Conservation (phyloP, 208 protist genomes). For the Kentomonas sorsogonicus region DNA sequence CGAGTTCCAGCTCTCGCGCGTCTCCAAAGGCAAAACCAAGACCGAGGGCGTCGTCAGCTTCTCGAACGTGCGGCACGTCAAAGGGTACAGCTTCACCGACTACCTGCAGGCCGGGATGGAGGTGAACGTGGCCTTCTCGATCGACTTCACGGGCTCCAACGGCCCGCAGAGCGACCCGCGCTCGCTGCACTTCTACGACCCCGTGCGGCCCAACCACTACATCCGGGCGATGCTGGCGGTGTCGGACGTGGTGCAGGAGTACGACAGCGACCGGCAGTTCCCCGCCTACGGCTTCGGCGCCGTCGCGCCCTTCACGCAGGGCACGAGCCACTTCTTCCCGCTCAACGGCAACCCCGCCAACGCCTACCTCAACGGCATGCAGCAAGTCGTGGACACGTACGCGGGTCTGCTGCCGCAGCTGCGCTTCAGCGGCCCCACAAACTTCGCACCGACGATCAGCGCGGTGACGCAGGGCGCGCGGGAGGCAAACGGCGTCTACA, state of each 20-base stretch:
- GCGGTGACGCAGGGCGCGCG: constrained; percentile 20
- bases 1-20: constrained; percentile 10
- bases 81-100: constrained; percentile 42
- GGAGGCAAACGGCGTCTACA: constrained; percentile 44
- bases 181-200: constrained; percentile 56
- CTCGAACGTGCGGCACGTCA: constrained; percentile 12
- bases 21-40: constrained; percentile 25
- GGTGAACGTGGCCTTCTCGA: constrained; percentile 59
- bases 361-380: constrained; percentile 45
- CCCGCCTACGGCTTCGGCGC: constrained; percentile 44
- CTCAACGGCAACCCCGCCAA: constrained; percentile 29
- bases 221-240: constrained; percentile 40
- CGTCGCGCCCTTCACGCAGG: constrained; percentile 23
- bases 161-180: constrained; percentile 29
- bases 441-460: constrained; percentile 43
- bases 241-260: constrained; percentile 36
- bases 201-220: constrained; percentile 29
- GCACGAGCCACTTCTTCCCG: constrained; percentile 51
- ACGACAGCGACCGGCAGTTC: constrained; percentile 43
- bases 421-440: constrained; percentile 55
- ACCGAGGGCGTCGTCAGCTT: constrained; percentile 26
- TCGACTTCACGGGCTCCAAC: constrained; percentile 78
- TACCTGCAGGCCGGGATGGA: constrained; percentile 42
- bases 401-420: constrained; percentile 21
- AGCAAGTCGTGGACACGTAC: constrained; percentile 52